Conservation (phyloP, 805 yeast genomes). For the Pachysolen tannophilus region DNA sequence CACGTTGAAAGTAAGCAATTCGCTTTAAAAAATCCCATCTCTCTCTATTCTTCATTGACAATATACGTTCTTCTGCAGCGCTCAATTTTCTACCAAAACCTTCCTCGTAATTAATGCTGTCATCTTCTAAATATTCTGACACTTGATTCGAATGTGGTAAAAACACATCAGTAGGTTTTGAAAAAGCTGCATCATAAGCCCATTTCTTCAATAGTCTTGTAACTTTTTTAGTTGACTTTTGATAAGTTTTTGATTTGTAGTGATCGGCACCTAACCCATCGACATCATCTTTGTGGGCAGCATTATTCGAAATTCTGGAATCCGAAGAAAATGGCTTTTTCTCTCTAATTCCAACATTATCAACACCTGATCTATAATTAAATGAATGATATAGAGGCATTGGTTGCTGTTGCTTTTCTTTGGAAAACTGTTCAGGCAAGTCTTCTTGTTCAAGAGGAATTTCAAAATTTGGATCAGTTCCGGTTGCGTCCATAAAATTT, state of each 20-base stretch:
- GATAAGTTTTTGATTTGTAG: slow-evolving; percentile 37
- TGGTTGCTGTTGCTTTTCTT: slow-evolving; percentile 9
- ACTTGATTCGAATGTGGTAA: slow-evolving; percentile 56
- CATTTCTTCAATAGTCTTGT: slow-evolving; percentile 47
- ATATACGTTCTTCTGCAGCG: slow-evolving; percentile 28
- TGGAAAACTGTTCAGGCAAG: slow-evolving; percentile 14
- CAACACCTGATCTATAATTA: slow-evolving; percentile 84
- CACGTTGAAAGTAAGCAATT: slow-evolving; percentile 60
- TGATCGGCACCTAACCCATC: slow-evolving; percentile 70
- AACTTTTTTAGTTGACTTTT: slow-evolving; percentile 44
- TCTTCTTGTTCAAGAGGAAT: slow-evolving; percentile 13
- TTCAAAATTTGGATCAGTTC: slow-evolving; percentile 11
- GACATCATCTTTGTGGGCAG: slow-evolving; percentile 64
- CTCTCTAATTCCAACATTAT: slow-evolving; percentile 78
- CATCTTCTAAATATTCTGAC: slow-evolving; percentile 43
- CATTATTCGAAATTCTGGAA: slow-evolving; percentile 64
- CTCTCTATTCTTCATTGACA: slow-evolving; percentile 39
- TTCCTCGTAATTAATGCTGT: slow-evolving; percentile 23
- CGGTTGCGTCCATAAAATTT: slow-evolving; percentile 16
- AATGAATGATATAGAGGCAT: slow-evolving; percentile 39
- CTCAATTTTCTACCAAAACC: slow-evolving; percentile 17
- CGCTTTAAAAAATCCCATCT: slow-evolving; percentile 69
- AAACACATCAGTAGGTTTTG: slow-evolving; percentile 28
- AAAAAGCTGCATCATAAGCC: slow-evolving; percentile 36
- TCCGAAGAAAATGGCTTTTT: slow-evolving; percentile 76